Evolutionary conservation across 1,284 basidiomycete species (phyloP), one percentile per base, ranked within the genome.

Genomic region (Wolfiporia cocos): DNA sequence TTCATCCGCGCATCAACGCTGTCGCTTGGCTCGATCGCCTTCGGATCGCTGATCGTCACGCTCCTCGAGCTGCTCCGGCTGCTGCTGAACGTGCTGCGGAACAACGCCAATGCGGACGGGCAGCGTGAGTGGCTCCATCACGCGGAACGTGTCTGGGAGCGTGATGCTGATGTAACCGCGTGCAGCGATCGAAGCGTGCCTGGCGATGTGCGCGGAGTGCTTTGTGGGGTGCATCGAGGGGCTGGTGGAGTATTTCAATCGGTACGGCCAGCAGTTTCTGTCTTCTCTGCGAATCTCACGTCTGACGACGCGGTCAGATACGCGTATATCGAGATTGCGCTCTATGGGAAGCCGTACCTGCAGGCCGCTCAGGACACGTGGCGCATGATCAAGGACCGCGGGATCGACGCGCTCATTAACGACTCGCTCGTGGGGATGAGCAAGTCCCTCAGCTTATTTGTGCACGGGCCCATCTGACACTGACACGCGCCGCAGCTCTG

Each of bases 291-390:
- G 12, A 23, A 34, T 11, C 17, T 42, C 14, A 42, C 20, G 4
- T 4, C 3, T 33, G 11, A 7, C 34, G 34, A 30, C 26, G 12
- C 17, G 23, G 20, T 5, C 20, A 76, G 81, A 67, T 86, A 89
- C 58, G 84, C 81, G 30, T 87, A 85, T 57, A 91, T 93, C 53
- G 86, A 92, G 57, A 89, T 90, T 46, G 76, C 88, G 0, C 68
- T 94, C 2, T 94, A 92, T 60, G 92, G 92, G 19, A 94, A 95
- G 65, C 67, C 81, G 1, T 95, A 94, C 56, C 75, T 92, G 41
- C 59, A 69, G 14, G 92, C 92, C n/a, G 89, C 92, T 3, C 92
- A 88, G 63, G 89, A 92, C 59, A 92, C 92, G 0, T 95, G 89
- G 89, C 71, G 74, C n/a, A 60, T 93, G 41, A 80, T 94, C 67